Base-by-base conservation (phyloP, 2,329 filamentous ascomycete genomes). In the Claviceps paspali region DNA sequence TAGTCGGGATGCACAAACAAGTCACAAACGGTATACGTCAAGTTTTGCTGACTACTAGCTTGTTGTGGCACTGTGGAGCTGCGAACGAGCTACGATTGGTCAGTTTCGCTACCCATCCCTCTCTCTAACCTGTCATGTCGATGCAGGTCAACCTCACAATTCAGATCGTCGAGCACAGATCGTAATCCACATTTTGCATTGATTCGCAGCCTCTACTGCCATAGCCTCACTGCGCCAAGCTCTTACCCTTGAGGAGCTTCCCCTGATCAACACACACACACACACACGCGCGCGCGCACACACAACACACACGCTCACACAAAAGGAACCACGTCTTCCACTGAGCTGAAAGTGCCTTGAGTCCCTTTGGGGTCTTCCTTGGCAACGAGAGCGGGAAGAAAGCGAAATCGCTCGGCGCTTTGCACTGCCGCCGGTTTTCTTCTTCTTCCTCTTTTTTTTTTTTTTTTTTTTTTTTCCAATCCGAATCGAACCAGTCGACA, bases 91-190 rank as follows among this genome's bases (percentile, higher is more conserved):
- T 35, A 42, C 37, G 32, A 26, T 31, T 28, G 34, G 38, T 38
- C 43, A 47, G 45, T 38, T 47, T 43, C 36, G 40, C 35, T 44
- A 31, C 39, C 28, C 30, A 23, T 38, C 40, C 36, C 40, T 40
- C 41, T n/a, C n/a, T n/a, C n/a, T n/a, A 24, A 39, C 39, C 43
- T 41, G 33, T 41, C 43, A 41, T 41, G 36, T 42, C 34, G 30
- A 41, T 38, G 23, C 28, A 32, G 24, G 15, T 33, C 23, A 35
- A 38, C 35, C 29, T 39, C 29, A 37, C 27, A 36, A 14, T 23
- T 15, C 19, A 32, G 24, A 10, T 30, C 23, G 18, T 27, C 14
- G 12, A 35, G 15, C 26, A 41, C 17, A 24, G 22, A 28, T 15
- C 37, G 28, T 22, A 28, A 34, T 38, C 38, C 38, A 32, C 34